Percentiles rank a stretch among this genome's conserved stretches.
These are phyloP conservation scores for Nicotiana benthamiana DNA, from an alignment of 257 asterid genomes.

Conservation along the genomic window DNA sequence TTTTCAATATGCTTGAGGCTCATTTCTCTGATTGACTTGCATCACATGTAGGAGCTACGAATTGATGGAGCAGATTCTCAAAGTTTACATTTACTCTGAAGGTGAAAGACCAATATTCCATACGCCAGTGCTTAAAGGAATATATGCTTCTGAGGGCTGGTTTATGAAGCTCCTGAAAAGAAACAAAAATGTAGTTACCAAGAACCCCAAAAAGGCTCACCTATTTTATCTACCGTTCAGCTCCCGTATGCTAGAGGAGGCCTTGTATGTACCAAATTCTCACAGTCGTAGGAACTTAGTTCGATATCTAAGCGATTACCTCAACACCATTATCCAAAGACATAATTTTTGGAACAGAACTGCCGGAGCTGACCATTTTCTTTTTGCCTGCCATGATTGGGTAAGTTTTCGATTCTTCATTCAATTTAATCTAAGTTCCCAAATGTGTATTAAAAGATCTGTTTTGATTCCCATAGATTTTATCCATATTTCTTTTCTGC, in stretches of 20 bases:
- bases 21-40: not conserved
- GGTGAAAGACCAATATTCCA: slow-evolving; percentile 76
- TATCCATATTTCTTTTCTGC: not conserved
- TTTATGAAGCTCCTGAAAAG: slow-evolving; percentile 64
- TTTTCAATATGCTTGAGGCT: not conserved
- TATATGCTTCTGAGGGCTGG: slow-evolving; percentile 90
- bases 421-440: not conserved
- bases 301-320: slow-evolving; percentile 29
- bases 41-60: slow-evolving; percentile 63
- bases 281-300: slow-evolving; percentile 38
- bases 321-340: slow-evolving; percentile 30
- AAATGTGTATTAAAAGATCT: not conserved
- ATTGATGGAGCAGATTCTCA: slow-evolving; percentile 71
- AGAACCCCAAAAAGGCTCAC: slow-evolving; percentile 58
- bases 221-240: slow-evolving; percentile 76
- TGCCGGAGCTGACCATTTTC: slow-evolving; percentile 68
- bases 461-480: not conserved
- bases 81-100: slow-evolving; percentile 62
- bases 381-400: slow-evolving; percentile 93
- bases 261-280: slow-evolving; percentile 48
- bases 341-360: slow-evolving; percentile 70
- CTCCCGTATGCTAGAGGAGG: slow-evolving; percentile 38
- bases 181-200: slow-evolving; percentile 44
- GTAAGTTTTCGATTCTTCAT: slow-evolving; percentile 24
- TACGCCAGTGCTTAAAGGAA: slow-evolving; percentile 66